Evolutionary conservation across 805 yeast species (phyloP).

Genomic region (Saturnispora silvae): DNA sequence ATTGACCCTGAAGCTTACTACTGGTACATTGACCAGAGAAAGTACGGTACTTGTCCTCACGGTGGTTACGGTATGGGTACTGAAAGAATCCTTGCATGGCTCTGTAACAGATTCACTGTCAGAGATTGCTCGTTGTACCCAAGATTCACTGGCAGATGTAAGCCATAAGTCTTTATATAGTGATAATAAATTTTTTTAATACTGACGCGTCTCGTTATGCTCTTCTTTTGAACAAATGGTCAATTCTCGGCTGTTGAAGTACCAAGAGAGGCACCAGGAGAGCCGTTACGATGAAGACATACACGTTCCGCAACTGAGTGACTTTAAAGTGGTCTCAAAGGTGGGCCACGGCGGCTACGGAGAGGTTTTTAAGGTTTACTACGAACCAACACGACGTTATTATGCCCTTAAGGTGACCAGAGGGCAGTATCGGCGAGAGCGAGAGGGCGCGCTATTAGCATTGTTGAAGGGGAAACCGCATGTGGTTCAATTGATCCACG

Average conservation of each 20-base stretch:
- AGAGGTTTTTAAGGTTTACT: slow-evolving; percentile 44
- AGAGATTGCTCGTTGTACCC: slow-evolving; percentile 98
- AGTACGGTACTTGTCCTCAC: slow-evolving; percentile 96
- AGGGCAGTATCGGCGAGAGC: too few species aligned
- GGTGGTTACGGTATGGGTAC: slow-evolving; percentile 99
- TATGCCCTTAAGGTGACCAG: slow-evolving; percentile 18
- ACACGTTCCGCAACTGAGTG: background rate
- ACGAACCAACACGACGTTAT: slow-evolving; percentile 7
- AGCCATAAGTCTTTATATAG: slow-evolving; percentile 64
- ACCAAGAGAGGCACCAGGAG: background rate
- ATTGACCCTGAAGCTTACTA: slow-evolving; percentile 77
- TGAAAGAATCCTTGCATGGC: slow-evolving; percentile 97
- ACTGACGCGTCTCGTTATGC: too few species aligned
- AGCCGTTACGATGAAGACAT: background rate
- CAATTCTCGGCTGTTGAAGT: background rate
- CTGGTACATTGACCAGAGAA: slow-evolving; percentile 94
- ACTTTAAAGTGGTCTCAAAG: slow-evolving; percentile 1
- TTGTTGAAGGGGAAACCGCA: background rate
- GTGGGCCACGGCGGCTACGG: slow-evolving; percentile 92
- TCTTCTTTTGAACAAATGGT: background rate
- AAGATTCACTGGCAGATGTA: slow-evolving; percentile 95
- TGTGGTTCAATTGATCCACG: slow-evolving; percentile 1
- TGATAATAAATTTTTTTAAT: too few species aligned
- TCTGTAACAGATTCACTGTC: slow-evolving; percentile 94
- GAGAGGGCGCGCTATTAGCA: background rate